Percentiles rank a stretch among this genome's conserved stretches.
These are phyloP conservation scores for Clonostachys rosea DNA, from an alignment of 2,329 filamentous ascomycete species.

Conservation along the genomic window DNA sequence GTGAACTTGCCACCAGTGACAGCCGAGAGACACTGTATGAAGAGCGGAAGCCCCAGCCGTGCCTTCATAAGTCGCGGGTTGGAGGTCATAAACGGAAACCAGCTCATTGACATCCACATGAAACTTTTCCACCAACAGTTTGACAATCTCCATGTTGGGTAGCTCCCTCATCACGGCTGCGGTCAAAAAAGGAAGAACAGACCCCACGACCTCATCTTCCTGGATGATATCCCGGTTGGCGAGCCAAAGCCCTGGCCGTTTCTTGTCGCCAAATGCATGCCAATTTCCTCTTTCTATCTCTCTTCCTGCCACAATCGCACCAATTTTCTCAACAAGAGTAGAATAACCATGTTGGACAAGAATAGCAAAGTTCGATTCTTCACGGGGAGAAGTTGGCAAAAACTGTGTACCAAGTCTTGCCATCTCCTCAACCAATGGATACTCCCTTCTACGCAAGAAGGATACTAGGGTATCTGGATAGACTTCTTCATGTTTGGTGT, in stretches of 20 bases:
- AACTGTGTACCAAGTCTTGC: not conserved
- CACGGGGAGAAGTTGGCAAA: not conserved
- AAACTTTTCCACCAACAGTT: not conserved
- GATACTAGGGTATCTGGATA: not conserved
- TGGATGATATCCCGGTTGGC: too few relatives aligned
- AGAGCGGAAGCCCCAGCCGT: not conserved
- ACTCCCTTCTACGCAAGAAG: not conserved
- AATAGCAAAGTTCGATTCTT: not conserved
- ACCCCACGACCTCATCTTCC: too few relatives aligned
- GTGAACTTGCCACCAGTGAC: not conserved
- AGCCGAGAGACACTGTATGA: not conserved
- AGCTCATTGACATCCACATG: not conserved
- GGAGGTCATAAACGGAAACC: not conserved
- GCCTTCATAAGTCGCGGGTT: not conserved
- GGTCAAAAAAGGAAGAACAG: not conserved
- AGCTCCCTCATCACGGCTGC: not conserved
- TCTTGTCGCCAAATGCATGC: not conserved
- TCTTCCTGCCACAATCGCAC: not conserved
- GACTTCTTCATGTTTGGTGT: too few relatives aligned
- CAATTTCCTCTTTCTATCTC: not conserved
- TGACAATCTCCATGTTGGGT: not conserved
- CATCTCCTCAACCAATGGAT: not conserved
- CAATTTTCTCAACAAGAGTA: not conserved
- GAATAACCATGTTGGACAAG: not conserved
- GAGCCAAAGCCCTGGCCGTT: not conserved